phyloP scores from a whole-genome alignment of 139 green algal species.

The Chlorella sorokiniana region DNA sequence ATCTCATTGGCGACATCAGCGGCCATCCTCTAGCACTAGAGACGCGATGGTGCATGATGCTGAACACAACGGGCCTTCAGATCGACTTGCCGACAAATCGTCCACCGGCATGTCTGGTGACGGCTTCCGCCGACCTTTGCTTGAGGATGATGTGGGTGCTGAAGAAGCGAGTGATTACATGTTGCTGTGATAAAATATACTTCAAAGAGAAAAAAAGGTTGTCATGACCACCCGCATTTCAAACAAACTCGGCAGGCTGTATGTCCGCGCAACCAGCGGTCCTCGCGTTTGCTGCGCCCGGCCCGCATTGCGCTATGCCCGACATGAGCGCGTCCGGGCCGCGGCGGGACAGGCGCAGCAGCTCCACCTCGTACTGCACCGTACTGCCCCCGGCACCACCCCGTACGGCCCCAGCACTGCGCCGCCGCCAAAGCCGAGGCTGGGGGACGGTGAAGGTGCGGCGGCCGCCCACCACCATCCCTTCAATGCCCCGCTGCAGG shows the following conservation, averaged over 20 bases:
- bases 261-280: constrained; percentile 39
- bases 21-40: no score
- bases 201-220: neutral
- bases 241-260: constrained; percentile 39
- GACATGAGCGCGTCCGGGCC: constrained; percentile 30
- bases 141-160: neutral
- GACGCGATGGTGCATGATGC: no score
- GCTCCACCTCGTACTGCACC: constrained; percentile 51
- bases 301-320: constrained; percentile 48
- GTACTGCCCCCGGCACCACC: constrained; percentile 39
- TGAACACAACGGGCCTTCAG: no score
- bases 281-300: constrained; percentile 28
- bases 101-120: no score
- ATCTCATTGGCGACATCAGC: no score
- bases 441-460: constrained; percentile 46
- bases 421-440: constrained; percentile 10
- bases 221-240: neutral
- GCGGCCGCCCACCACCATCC: constrained; percentile 49
- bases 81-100: no score
- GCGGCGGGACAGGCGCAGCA: constrained; percentile 45
- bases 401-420: constrained; percentile 50
- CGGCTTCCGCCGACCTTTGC: no score
- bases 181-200: neutral
- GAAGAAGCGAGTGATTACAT: neutral
- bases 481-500: constrained; percentile 39